Evolutionary conservation across 768 basidiomycete genomes (phyloP).

Genomic region (Cystoderma amianthinum): DNA sequence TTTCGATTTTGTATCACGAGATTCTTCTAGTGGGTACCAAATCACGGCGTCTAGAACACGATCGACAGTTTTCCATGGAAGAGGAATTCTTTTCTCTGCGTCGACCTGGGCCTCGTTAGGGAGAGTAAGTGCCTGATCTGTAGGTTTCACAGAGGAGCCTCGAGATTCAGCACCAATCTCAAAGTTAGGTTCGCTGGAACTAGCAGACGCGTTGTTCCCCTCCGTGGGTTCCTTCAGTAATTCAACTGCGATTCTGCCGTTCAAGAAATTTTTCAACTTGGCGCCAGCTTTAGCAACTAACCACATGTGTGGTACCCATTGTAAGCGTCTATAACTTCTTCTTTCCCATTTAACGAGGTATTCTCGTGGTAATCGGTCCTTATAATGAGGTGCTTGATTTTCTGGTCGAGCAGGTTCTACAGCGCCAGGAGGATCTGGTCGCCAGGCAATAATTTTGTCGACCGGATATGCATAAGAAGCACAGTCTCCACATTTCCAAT

Average conservation of each 20-base stretch:
- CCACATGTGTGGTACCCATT: conserved; percentile 96
- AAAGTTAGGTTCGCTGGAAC: conserved; percentile 20
- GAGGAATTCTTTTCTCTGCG: conserved; percentile 70
- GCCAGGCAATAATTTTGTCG: conserved; percentile 90
- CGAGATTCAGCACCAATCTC: conserved; percentile 34
- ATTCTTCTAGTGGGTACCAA: conserved; percentile 35
- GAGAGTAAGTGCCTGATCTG: conserved; percentile 15
- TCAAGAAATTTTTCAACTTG: conserved; percentile 75
- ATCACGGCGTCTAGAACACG: conserved; percentile 80
- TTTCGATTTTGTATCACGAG: conserved; percentile 9
- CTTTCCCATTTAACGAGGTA: conserved; percentile 90
- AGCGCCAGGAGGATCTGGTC: conserved; percentile 67
- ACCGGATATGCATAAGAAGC: conserved; percentile 59
- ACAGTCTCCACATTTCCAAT: conserved; percentile 78
- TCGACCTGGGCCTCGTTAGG: conserved; percentile 45
- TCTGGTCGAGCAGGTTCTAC: conserved; percentile 37
- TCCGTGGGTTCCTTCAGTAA: conserved; percentile 43
- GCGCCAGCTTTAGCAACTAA: conserved; percentile 55
- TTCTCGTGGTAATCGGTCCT: conserved; percentile 68
- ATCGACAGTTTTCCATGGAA: conserved; percentile 84
- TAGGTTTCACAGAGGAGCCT: conserved; percentile 24
- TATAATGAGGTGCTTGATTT: conserved; percentile 42
- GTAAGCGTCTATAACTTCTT: conserved; percentile 68
- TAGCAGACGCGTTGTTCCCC: conserved; percentile 19
- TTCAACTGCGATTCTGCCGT: conserved; percentile 59